Conservation (phyloP, 371 early-diverging fungal genomes). For the Syncephalastrum contaminatum region DNA sequence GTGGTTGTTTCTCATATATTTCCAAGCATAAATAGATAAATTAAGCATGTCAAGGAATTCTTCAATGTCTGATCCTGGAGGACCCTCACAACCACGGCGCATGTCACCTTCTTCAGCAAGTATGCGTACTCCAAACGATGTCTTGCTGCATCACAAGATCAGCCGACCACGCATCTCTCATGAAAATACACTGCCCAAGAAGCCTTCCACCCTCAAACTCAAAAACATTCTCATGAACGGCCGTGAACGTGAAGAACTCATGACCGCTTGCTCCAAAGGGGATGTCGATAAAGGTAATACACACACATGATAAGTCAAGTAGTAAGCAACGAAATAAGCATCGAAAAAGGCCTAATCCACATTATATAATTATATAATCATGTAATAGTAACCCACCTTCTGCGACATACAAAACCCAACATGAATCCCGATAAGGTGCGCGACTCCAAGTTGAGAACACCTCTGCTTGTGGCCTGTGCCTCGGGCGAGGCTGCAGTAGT, state of each 20-base stretch:
- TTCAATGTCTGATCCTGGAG: too few relatives aligned
- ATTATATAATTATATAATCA: too few relatives aligned
- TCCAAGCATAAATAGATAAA: too few relatives aligned
- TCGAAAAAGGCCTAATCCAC: slow-evolving; percentile 1
- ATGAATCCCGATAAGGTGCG: slow-evolving; percentile 44
- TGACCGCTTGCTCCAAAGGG: slow-evolving; percentile 40
- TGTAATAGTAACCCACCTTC: slow-evolving; percentile 34
- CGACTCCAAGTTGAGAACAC: slow-evolving; percentile 46
- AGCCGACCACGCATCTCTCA: too few relatives aligned
- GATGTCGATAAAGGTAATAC: slow-evolving; percentile 37
- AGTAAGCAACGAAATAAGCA: too few relatives aligned
- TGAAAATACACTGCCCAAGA: too few relatives aligned
- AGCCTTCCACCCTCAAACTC: slow-evolving; percentile 12
- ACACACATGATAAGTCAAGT: neutral
- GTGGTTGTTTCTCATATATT: too few relatives aligned
- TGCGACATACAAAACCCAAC: slow-evolving; percentile 23
- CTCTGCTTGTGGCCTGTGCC: slow-evolving; percentile 47
- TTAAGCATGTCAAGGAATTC: too few relatives aligned
- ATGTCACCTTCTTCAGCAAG: too few relatives aligned
- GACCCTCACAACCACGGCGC: too few relatives aligned
- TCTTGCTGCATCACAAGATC: too few relatives aligned
- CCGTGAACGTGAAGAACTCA: slow-evolving; percentile 38
- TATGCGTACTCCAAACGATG: too few relatives aligned
- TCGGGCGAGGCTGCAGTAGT: slow-evolving; percentile 43
- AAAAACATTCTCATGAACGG: slow-evolving; percentile 47